Conservation (phyloP, 352 stramenopile species). For the Phytophthora cactorum region DNA sequence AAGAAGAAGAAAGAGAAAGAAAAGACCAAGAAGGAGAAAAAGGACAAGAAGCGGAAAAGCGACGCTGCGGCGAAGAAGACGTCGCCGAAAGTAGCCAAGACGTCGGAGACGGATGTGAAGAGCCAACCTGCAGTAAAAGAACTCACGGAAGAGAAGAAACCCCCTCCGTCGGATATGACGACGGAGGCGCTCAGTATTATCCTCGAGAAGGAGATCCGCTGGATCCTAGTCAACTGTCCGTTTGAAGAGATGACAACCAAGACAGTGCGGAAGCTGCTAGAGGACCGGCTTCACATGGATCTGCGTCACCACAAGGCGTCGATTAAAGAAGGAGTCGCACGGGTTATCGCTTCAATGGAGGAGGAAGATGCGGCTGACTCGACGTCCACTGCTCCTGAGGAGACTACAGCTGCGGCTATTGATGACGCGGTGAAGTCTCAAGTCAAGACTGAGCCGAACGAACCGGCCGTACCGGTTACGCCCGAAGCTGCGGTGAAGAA, state of each 20-base stretch:
- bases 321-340: conserved; percentile 78
- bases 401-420: conserved; percentile 1
- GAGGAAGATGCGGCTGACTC: conserved; percentile 43
- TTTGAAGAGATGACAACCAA: conserved; percentile 89
- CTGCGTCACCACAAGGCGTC: conserved; percentile 74
- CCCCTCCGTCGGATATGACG: conserved; percentile 33
- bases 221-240: conserved; percentile 77
- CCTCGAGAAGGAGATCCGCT: conserved; percentile 81
- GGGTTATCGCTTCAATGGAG: conserved; percentile 82
- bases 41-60: conserved; percentile 47
- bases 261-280: conserved; percentile 76
- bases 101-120: conserved; percentile 49
- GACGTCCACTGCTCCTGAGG: conserved; percentile 21
- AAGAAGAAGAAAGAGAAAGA: conserved; percentile 48
- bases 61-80: conserved; percentile 17
- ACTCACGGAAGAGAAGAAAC: conserved; percentile 28
- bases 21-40: conserved; percentile 22
- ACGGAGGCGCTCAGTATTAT: conserved; percentile 56
- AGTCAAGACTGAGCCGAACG: conserved; percentile 25
- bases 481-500: conserved; percentile 22
- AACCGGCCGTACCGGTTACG: conserved; percentile 6
- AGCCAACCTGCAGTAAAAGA: conserved; percentile 14
- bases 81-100: conserved; percentile 58
- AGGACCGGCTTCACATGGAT: conserved; percentile 74
- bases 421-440: conserved; percentile 24